Evolutionary conservation across 2,329 filamentous ascomycete species (phyloP).

Genomic region (Sphaerulina musiva): DNA sequence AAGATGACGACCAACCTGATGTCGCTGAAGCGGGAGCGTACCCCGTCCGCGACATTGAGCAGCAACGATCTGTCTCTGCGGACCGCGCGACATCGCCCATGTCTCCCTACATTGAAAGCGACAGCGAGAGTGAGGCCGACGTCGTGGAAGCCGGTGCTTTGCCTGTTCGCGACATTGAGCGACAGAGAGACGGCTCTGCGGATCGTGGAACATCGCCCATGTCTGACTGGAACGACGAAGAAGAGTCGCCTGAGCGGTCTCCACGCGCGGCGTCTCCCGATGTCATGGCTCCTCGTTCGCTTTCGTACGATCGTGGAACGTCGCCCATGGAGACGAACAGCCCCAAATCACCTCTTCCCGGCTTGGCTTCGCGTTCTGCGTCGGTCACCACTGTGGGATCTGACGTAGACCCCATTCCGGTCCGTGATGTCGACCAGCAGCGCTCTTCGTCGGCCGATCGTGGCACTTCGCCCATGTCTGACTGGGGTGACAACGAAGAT

Average conservation of each 20-base stretch:
- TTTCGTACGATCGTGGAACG: background rate
- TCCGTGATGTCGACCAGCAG: constrained; percentile 2
- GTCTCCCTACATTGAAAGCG: constrained; percentile 4
- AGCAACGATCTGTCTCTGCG: constrained; percentile 8
- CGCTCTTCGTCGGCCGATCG: constrained; percentile 11
- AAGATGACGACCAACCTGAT: constrained; percentile 6
- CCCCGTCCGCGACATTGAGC: constrained; percentile 6
- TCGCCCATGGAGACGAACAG: constrained; percentile 7
- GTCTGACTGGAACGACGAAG: constrained; percentile 7
- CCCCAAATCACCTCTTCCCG: constrained; percentile 1
- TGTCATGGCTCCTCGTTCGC: constrained; percentile 3
- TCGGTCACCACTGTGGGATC: constrained; percentile 5
- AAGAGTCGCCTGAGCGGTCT: constrained; percentile 2
- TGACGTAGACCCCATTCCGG: background rate
- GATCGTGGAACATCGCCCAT: constrained; percentile 8
- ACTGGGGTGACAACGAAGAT: constrained; percentile 10
- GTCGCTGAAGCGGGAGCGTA: background rate
- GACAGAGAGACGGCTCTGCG: constrained; percentile 4
- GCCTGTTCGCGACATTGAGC: constrained; percentile 6
- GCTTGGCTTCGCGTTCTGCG: constrained; percentile 5
- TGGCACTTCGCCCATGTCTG: constrained; percentile 9
- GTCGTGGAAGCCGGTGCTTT: constrained; percentile 1
- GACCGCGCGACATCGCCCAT: constrained; percentile 7
- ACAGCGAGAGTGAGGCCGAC: constrained; percentile 6
- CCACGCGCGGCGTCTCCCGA: constrained; percentile 1